Percentiles rank a stretch among this genome's conserved stretches.
These are phyloP conservation scores for Calcarisporium arbuscula DNA, from an alignment of 2,329 filamentous ascomycete species.

Conservation along the genomic window DNA sequence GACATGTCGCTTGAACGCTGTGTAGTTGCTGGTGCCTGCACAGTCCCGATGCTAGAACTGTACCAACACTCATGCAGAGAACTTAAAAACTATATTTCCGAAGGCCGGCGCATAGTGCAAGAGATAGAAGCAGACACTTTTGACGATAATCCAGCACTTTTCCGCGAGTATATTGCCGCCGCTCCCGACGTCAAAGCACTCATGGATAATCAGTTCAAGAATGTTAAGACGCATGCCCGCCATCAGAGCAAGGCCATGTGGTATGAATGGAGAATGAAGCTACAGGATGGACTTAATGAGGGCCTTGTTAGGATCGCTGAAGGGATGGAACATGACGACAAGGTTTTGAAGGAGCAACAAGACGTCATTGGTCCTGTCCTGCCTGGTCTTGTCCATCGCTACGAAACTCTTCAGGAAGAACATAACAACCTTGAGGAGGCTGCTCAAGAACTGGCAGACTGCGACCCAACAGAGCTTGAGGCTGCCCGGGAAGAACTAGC, in stretches of 20 bases:
- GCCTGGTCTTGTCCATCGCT: constrained; percentile 56
- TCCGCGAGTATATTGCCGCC: constrained; percentile 85
- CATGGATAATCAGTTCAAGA: constrained; percentile 97
- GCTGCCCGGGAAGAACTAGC: constrained; percentile 63
- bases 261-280: constrained; percentile 95
- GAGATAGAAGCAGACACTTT: constrained; percentile 86
- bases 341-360: constrained; percentile 60
- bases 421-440: constrained; percentile 61
- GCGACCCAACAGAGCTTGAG: constrained; percentile 73
- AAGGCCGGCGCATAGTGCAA: constrained; percentile 81
- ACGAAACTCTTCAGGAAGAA: constrained; percentile 57
- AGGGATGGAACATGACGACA: constrained; percentile 70
- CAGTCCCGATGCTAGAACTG: constrained; percentile 84
- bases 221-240: constrained; percentile 88
- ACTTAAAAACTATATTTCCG: constrained; percentile 92
- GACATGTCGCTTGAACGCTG: constrained; percentile 64
- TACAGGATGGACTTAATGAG: constrained; percentile 73
- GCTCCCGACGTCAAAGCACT: constrained; percentile 73
- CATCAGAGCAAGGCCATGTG: constrained; percentile 91
- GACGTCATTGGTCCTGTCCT: constrained; percentile 60
- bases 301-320: constrained; percentile 69
- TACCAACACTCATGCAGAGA: constrained; percentile 96
- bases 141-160: constrained; percentile 84
- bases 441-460: constrained; percentile 70
- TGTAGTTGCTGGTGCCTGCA: constrained; percentile 84